phyloP scores from a whole-genome alignment of 306 rosid species.

The Prinsepia uniflora region DNA sequence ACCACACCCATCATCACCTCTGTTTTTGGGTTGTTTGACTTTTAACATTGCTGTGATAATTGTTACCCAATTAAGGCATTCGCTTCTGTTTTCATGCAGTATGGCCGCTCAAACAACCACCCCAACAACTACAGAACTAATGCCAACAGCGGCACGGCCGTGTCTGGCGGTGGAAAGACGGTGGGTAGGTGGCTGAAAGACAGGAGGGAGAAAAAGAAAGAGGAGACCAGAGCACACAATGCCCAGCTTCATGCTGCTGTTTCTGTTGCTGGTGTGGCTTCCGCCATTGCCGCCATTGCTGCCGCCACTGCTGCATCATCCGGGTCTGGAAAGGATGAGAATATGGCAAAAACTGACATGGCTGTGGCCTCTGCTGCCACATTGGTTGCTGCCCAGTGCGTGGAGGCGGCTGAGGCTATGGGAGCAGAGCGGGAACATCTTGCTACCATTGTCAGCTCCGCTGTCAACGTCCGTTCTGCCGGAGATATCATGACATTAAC shows the following conservation, averaged over 20 bases:
- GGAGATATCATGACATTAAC: constrained; percentile 90
- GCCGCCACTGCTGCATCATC: constrained; percentile 74
- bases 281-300: constrained; percentile 78
- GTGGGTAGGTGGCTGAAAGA: constrained; percentile 95
- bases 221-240: constrained; percentile 74
- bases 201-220: constrained; percentile 88
- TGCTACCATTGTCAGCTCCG: constrained; percentile 71
- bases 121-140: constrained; percentile 35
- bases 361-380: constrained; percentile 97
- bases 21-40: constrained; percentile 7
- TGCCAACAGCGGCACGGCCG: constrained; percentile 19
- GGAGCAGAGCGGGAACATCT: constrained; percentile 93
- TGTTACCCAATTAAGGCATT: not conserved
- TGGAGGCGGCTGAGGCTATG: constrained; percentile 86
- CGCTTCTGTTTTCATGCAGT: constrained; percentile 35
- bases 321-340: constrained; percentile 51
- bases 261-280: constrained; percentile 86
- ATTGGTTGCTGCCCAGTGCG: constrained; percentile 87
- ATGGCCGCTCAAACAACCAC: constrained; percentile 42
- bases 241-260: constrained; percentile 90
- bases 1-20: not conserved
- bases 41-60: not conserved
- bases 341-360: constrained; percentile 63
- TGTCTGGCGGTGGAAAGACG: constrained; percentile 55
- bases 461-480: constrained; percentile 83